These are phyloP conservation scores for Colletotrichum echinochloae DNA, from an alignment of 2,329 filamentous ascomycete genomes.

Conservation along the genomic window DNA sequence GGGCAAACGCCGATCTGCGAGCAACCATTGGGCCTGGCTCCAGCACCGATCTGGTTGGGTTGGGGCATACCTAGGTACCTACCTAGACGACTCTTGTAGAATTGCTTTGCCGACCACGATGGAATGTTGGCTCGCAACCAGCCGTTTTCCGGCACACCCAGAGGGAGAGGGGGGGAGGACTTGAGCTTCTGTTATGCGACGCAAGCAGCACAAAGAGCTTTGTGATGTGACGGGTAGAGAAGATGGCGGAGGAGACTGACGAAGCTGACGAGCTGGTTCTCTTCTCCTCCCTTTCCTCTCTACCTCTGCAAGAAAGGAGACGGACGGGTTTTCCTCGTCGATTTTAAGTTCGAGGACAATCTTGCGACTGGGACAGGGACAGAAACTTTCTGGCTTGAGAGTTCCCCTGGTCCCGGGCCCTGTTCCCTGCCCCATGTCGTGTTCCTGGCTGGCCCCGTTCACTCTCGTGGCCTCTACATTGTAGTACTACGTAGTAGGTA, in stretches of 20 bases:
- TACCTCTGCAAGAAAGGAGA: not conserved
- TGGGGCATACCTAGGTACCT: too few relatives aligned
- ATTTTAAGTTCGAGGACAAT: slow-evolving; percentile 27
- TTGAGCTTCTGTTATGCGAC: not conserved
- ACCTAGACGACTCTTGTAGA: not conserved
- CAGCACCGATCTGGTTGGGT: slow-evolving; percentile 18
- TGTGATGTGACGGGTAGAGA: not conserved
- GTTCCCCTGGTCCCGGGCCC: slow-evolving; percentile 4
- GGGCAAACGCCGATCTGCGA: slow-evolving; percentile 29
- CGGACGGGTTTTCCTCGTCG: not conserved
- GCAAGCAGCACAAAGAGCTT: not conserved
- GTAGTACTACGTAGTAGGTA: too few relatives aligned
- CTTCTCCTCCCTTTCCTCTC: not conserved
- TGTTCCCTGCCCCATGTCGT: slow-evolving; percentile 7
- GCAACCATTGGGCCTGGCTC: slow-evolving; percentile 29
- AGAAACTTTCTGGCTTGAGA: slow-evolving; percentile 12
- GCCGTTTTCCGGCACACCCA: not conserved
- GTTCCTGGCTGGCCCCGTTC: slow-evolving; percentile 1
- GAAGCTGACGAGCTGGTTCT: slow-evolving; percentile 24
- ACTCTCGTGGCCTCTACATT: slow-evolving; percentile 8
- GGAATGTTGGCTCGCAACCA: not conserved
- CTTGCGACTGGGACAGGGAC: slow-evolving; percentile 20
- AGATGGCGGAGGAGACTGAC: slow-evolving; percentile 26
- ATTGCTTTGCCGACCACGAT: not conserved
- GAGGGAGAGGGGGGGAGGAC: too few relatives aligned